Conservation (phyloP, 23 red algal genomes). For the Gracilaria domingensis region DNA sequence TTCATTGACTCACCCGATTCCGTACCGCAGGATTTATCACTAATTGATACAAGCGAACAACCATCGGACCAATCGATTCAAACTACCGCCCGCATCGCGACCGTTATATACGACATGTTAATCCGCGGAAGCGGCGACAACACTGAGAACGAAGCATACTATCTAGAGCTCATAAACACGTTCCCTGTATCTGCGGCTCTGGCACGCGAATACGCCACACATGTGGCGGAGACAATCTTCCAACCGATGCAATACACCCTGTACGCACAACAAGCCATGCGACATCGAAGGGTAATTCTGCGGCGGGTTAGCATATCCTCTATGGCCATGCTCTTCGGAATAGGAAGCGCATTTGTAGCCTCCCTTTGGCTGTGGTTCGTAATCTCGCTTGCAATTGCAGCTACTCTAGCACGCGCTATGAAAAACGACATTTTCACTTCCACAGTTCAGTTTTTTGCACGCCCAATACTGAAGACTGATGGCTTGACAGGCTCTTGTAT, state of each 20-base stretch:
- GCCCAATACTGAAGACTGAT: constrained; percentile 4
- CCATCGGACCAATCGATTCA: constrained; percentile 8
- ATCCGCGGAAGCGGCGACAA: constrained; percentile 30
- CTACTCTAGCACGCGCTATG: constrained; percentile 12
- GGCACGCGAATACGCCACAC: constrained; percentile 38
- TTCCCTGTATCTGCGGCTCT: constrained; percentile 36
- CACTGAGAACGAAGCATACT: not conserved
- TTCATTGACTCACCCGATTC: not conserved
- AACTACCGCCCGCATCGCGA: constrained; percentile 44
- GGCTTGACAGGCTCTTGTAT: constrained; percentile 41
- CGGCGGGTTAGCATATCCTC: constrained; percentile 47
- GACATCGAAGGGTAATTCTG: constrained; percentile 13
- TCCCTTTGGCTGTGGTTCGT: constrained; percentile 53
- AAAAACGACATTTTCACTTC: constrained; percentile 2
- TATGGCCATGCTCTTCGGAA: constrained; percentile 39
- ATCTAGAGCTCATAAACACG: constrained; percentile 20
- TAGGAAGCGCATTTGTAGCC: constrained; percentile 35
- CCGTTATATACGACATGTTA: constrained; percentile 52
- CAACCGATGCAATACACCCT: not conserved
- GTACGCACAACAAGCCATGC: constrained; percentile 6
- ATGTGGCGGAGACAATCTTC: constrained; percentile 33
- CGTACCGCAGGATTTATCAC: not conserved
- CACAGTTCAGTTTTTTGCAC: constrained; percentile 27
- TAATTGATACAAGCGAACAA: not conserved
- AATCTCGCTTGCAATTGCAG: constrained; percentile 44